Evolutionary conservation across 805 yeast species (phyloP).

Genomic region (Cyberlindnera misumaiensis): DNA sequence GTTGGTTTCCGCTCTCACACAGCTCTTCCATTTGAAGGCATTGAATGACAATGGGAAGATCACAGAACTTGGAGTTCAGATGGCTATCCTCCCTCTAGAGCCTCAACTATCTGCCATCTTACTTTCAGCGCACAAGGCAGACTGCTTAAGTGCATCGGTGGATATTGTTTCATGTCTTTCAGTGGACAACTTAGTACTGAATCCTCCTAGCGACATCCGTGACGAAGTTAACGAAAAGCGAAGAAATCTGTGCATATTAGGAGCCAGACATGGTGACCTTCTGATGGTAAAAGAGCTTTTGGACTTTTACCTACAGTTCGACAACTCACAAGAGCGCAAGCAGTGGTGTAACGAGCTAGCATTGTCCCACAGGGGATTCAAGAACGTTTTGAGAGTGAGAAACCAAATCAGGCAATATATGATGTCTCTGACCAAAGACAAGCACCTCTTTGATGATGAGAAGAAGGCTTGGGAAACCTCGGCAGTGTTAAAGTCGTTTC

Average conservation of each 20-base stretch:
- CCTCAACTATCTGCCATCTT: slow-evolving; percentile 88
- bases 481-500: slow-evolving; percentile 65
- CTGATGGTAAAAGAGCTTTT: slow-evolving; percentile 74
- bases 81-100: slow-evolving; percentile 87
- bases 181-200: slow-evolving; percentile 79
- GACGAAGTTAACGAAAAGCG: slow-evolving; percentile 81
- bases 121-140: slow-evolving; percentile 50
- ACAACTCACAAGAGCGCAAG: slow-evolving; percentile 47
- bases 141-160: slow-evolving; percentile 58
- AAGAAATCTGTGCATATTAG: slow-evolving; percentile 60
- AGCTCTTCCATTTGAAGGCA: slow-evolving; percentile 74
- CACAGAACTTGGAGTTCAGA: slow-evolving; percentile 72
- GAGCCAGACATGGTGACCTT: slow-evolving; percentile 76
- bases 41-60: slow-evolving; percentile 69
- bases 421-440: slow-evolving; percentile 38
- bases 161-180: slow-evolving; percentile 91
- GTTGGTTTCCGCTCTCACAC: slow-evolving; percentile 66
- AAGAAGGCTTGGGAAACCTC: slow-evolving; percentile 41
- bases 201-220: slow-evolving; percentile 72
- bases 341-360: slow-evolving; percentile 81
- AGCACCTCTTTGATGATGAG: slow-evolving; percentile 20
- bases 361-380: slow-evolving; percentile 72
- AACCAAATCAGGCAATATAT: slow-evolving; percentile 70
- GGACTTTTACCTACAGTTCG: slow-evolving; percentile 43
- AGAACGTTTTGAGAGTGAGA: slow-evolving; percentile 68